Conservation (phyloP, 176 grass and related monocot genomes). For the Calamus simplicifolius region DNA sequence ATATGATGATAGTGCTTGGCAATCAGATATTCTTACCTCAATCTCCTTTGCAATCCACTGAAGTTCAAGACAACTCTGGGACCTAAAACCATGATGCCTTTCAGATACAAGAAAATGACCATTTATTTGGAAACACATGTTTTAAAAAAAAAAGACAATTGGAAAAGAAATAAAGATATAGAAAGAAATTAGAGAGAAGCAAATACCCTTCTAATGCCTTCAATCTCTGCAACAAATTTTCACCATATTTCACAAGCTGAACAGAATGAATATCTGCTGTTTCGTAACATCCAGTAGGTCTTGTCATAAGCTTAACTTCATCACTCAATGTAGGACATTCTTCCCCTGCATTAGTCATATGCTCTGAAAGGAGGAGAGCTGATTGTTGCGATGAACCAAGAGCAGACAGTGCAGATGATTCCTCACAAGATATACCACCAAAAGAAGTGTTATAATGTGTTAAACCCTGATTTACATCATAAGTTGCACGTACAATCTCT, state of each 20-base stretch:
- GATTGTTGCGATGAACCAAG: neutral
- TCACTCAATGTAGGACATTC: neutral
- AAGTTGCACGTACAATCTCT: slow-evolving; percentile 17
- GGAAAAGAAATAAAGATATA: neutral
- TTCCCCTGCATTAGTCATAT: neutral
- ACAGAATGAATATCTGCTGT: slow-evolving; percentile 53
- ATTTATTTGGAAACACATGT: neutral
- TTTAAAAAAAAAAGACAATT: neutral
- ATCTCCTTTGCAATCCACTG: slow-evolving; percentile 68
- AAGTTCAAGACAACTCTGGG: slow-evolving; percentile 30
- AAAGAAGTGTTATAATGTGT: no score
- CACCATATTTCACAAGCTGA: slow-evolving; percentile 76
- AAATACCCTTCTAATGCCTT: slow-evolving; percentile 49
- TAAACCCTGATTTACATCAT: neutral
- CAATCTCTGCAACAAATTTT: slow-evolving; percentile 70
- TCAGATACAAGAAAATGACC: slow-evolving; percentile 3
- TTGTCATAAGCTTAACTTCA: slow-evolving; percentile 9
- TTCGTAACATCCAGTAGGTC: slow-evolving; percentile 18
- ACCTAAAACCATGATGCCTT: slow-evolving; percentile 17
- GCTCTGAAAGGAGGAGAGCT: neutral
- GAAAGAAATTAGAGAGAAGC: slow-evolving; percentile 21
- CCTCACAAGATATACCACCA: no score
- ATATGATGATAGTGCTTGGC: slow-evolving; percentile 64
- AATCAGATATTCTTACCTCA: slow-evolving; percentile 71
- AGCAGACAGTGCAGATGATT: no score